Evolutionary conservation across 2,329 filamentous ascomycete species (phyloP), one percentile per base, ranked within the genome.

Genomic region (Magnaporthales sp.): DNA sequence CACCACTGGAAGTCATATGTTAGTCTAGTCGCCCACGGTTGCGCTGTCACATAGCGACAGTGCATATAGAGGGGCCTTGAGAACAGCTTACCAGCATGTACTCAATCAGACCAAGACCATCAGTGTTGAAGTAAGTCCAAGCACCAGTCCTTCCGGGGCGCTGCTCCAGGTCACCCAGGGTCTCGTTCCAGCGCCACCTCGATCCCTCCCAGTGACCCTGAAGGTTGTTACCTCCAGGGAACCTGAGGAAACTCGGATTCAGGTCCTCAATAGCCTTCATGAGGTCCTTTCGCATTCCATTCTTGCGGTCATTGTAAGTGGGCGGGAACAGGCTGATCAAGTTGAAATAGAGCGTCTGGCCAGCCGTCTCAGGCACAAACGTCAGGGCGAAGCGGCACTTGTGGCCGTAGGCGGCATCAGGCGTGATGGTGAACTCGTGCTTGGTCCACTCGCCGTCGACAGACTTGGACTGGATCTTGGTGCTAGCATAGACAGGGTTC

Each of bases 221-320:
- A 1, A 89, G 75, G 77, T 87, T 88, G 72, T 88, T 89, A 8
- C 86, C 88, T 7, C 89, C 89, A 0, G 88, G 88, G 67, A 89
- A 84, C 19, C 89, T 82, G 58, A 91, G 80, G 70, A 89, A 83
- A n/a, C 80, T 81, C 0, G 83, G 82, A 65, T 84, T 82, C 1
- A 87, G 72, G 8, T 77, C 80, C 3, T 80, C 82, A 2, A 89
- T 74, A 7, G 81, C 54, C 65, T 83, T 78, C 7, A 81, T 83
- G 64, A 89, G 75, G 64, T 89, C 85, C 9, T 80, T 74, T 6
- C 86, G 77, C 56, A 87, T 76, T 0, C 87, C 87, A 70, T 89
- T 89, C 62, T 80, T 76, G 60, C 83, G 79, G 68, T 79, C 77
- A 69, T 87, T 87, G 74, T 83, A 88, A 0, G 85, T 88, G 0